Evolutionary conservation across 495 filamentous ascomycete genomes (phyloP), one percentile per base, ranked within the genome.

Genomic region (Tuber indicum): DNA sequence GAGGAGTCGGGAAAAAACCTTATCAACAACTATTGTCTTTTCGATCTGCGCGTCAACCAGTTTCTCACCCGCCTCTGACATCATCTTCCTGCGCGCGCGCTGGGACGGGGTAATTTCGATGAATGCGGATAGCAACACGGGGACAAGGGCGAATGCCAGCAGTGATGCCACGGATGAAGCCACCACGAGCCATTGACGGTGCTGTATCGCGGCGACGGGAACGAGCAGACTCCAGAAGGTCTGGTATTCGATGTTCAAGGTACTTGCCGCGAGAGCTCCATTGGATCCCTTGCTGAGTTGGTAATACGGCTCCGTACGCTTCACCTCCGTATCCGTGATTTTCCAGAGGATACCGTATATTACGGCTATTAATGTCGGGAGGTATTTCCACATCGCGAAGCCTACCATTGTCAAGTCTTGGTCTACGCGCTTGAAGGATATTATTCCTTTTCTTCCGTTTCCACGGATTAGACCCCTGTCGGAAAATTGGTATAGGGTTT

Each of bases 281-380:
- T 85, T 86, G 1, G 76, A 80, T 62, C 87, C 86, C 76, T 89
- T 89, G 12, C 91, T 92, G 52, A 94, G 85, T 80, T 93, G 92
- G 76, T 91, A 93, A 78, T 89, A 93, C 1, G 91, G 88, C 81
- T 94, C 92, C 12, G 93, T 83, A 9, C 92, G 89, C 84, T 90
- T 91, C 19, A 93, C 89, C 76, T 93, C 91, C 73, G 91, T 91
- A 84, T 93, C 91, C 70, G 89, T 89, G 70, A 91, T 86, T 82
- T 93, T 91, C 91, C 91, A 93, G 26, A 93, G 75, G 21, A 94
- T 89, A 82, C 92, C 92, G 80, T 90, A 94, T 0, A 87, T 85
- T 52, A 93, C 92, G 71, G 90, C 88, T 39, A 92, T 84, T 7
- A 93, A 80, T 0, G 90, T 91, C 0, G 92, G 91, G 36, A 92